phyloP scores from a whole-genome alignment of 1,284 basidiomycete genomes.

The Coniophora puteana region DNA sequence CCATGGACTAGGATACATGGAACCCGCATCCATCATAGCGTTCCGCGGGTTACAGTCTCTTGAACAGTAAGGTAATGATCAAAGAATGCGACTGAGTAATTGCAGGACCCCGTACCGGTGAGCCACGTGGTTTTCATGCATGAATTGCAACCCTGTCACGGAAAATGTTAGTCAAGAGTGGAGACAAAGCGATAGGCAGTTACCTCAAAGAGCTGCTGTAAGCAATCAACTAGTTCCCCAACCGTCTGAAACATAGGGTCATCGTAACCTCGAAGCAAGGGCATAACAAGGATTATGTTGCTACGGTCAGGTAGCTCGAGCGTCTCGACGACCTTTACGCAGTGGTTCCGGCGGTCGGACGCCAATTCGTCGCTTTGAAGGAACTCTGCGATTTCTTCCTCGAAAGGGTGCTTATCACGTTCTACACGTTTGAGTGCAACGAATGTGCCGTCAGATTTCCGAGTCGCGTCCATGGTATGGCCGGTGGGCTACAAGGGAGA shows the following conservation, averaged over 20 bases:
- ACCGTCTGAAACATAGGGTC: constrained; percentile 23
- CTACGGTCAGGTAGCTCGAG: constrained; percentile 12
- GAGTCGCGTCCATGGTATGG: constrained; percentile 8
- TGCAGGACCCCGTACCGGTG: constrained; percentile 36
- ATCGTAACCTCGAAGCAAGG: constrained; percentile 17
- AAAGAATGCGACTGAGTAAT: no score
- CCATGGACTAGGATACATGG: no score
- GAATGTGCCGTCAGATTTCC: constrained; percentile 13
- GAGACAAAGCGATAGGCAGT: constrained; percentile 3
- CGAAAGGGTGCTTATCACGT: constrained; percentile 9
- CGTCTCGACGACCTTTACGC: constrained; percentile 25
- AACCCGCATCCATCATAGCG: constrained; percentile 38
- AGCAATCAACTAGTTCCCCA: constrained; percentile 27
- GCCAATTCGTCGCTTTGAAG: constrained; percentile 9
- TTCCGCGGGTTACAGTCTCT: constrained; percentile 39
- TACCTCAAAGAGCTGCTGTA: constrained; percentile 31
- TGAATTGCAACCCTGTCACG: constrained; percentile 34
- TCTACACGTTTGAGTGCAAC: constrained; percentile 22
- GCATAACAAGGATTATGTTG: constrained; percentile 23
- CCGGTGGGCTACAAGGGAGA: no score
- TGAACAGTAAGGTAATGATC: neutral
- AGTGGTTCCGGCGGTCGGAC: constrained; percentile 19
- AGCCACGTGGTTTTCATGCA: constrained; percentile 34
- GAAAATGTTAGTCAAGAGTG: neutral
- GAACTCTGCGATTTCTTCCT: constrained; percentile 15